These are phyloP conservation scores for Pseudogymnoascus sp. DNA, from an alignment of 2,329 filamentous ascomycete species.

Conservation along the genomic window DNA sequence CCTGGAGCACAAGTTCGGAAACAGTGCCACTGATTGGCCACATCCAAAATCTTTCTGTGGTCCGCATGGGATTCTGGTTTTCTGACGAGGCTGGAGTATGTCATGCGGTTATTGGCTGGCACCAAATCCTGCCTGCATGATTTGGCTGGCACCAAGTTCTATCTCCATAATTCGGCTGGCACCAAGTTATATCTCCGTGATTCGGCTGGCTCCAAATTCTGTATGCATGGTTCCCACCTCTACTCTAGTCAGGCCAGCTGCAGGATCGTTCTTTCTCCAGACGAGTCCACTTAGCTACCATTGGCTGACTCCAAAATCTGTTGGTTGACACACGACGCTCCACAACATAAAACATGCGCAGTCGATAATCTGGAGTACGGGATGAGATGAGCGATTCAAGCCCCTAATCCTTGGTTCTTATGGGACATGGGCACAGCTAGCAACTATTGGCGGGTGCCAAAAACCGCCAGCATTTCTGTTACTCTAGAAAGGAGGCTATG, in stretches of 20 bases:
- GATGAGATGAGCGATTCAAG: not conserved
- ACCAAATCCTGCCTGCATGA: not conserved
- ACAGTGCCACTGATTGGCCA: not conserved
- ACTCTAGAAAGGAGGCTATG: not conserved
- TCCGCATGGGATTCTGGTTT: not conserved
- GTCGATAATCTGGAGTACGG: not conserved
- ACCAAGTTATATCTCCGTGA: not conserved
- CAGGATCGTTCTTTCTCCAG: not conserved
- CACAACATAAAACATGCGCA: not conserved
- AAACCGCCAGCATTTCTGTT: not conserved
- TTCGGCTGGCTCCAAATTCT: not conserved
- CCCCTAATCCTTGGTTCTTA: not conserved
- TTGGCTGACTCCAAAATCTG: not conserved
- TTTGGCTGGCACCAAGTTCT: too few relatives aligned
- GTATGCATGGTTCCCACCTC: not conserved
- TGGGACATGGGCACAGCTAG: not conserved
- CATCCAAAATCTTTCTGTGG: not conserved
- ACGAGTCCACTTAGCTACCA: not conserved
- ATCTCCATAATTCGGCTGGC: not conserved
- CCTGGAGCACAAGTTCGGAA: not conserved
- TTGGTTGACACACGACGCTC: not conserved
- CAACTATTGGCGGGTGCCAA: not conserved
- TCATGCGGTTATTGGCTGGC: not conserved
- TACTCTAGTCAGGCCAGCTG: not conserved
- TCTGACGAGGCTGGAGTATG: not conserved